Conservation (phyloP, 352 stramenopile species). For the Phytophthora quininea region DNA sequence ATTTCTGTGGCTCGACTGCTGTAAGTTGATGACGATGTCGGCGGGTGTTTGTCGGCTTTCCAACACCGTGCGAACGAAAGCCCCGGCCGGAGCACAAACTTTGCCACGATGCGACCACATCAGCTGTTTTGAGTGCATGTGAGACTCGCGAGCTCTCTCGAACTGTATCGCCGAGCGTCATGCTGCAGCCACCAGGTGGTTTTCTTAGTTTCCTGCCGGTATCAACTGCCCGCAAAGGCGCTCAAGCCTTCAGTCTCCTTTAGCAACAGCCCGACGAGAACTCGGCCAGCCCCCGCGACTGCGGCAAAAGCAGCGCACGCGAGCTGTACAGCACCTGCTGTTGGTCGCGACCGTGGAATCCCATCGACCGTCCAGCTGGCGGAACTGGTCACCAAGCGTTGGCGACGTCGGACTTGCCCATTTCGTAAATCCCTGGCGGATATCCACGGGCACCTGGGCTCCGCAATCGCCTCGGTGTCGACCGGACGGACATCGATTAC, state of each 20-base stretch:
- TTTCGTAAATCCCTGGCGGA: conserved; percentile 15
- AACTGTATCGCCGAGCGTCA: conserved; percentile 18
- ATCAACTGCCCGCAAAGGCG: conserved; percentile 15
- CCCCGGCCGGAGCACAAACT: conserved; percentile 8
- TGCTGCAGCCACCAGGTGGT: conserved; percentile 35
- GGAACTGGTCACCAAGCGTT: conserved; percentile 33
- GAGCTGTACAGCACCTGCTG: conserved; percentile 19
- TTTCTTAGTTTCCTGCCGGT: conserved; percentile 13
- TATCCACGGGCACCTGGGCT: conserved; percentile 17
- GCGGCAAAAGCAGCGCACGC: background rate
- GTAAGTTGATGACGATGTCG: background rate
- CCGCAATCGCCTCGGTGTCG: background rate
- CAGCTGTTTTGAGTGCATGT: conserved; percentile 26
- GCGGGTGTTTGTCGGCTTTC: no score
- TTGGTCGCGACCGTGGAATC: conserved; percentile 16
- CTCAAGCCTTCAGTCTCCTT: conserved; percentile 26
- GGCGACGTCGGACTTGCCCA: conserved; percentile 9
- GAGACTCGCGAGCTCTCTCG: conserved; percentile 12
- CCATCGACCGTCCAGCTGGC: conserved; percentile 2
- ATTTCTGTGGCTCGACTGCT: conserved; percentile 12
- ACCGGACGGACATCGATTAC: conserved; percentile 11
- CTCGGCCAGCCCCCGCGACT: background rate
- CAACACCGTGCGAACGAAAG: no score
- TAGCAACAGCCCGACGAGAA: conserved; percentile 12
- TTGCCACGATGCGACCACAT: conserved; percentile 7